Evolutionary conservation across 1,284 basidiomycete species (phyloP), one percentile per base, ranked within the genome.

Genomic region (Ceratobasidium sp.): DNA sequence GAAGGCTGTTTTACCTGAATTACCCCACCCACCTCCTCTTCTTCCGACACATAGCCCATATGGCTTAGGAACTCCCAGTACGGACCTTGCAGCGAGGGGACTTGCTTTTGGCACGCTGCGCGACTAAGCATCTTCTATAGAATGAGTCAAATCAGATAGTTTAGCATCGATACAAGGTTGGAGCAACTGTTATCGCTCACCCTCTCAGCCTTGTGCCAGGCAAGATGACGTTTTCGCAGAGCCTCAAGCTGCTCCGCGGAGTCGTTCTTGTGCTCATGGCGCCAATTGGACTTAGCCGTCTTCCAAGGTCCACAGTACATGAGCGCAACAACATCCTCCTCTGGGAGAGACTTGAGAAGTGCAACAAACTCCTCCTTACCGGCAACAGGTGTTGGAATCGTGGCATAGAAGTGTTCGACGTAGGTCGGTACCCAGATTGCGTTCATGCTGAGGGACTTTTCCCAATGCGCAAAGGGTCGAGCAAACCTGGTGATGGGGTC

Each of bases 21-120:
- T 26, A 20, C 20, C 49, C 68, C 68, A 12, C 33, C 68, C 23
- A 18, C 51, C 26, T 70, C 68, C 49, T 70, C 23, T 13, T 70
- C 68, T 9, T 70, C 49, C 10, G 68, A 70, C 68, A 70, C 40
- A 42, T 70, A 70, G 4, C 51, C 51, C 28, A 18, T 4, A 23
- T 51, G 49, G 18, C 23, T 15, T 13, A 70, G 49, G 33, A 53
- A 70, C 10, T 53, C 51, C 26, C 23, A 70, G 9, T 28, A 10
- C 18, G 46, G 68, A 28, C 68, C 51, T 70, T 55, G 68, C 4
- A 70, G 51, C 3, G 49, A n/a, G 2, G 51, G 26, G 28, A 70
- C 46, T 20, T 15, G 13, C 51, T 51, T 55, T 5, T 55, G 33
- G n/a, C 55, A 53, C 18, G 12, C 68, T 12, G 51, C 12, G 12